Evolutionary conservation across 2,329 filamentous ascomycete species (phyloP).

Genomic region (Zalaria obscura): DNA sequence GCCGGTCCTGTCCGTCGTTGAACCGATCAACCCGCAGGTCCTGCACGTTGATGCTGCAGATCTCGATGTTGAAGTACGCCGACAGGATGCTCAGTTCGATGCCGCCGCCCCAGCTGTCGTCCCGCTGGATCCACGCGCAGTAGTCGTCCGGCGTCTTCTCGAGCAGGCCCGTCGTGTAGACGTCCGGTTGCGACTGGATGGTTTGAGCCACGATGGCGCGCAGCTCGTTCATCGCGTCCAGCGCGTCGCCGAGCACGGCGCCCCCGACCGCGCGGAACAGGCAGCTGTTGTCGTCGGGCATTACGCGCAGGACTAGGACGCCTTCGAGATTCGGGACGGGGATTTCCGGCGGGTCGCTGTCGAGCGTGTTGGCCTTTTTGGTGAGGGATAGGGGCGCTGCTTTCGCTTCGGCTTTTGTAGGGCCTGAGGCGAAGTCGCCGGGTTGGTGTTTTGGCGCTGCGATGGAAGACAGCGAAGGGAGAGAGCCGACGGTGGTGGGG

Average conservation of each 20-base stretch:
- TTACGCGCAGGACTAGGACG: constrained; percentile 64
- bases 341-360: constrained; percentile 48
- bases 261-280: constrained; percentile 82
- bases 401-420: constrained; percentile 6
- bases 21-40: constrained; percentile 56
- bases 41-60: constrained; percentile 71
- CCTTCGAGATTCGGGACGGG: constrained; percentile 41
- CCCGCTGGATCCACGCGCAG: constrained; percentile 65
- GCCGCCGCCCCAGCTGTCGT: constrained; percentile 77
- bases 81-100: constrained; percentile 82
- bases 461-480: no score
- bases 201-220: constrained; percentile 64
- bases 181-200: constrained; percentile 58
- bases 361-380: constrained; percentile 27
- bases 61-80: constrained; percentile 72
- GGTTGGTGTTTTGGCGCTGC: constrained; percentile 12
- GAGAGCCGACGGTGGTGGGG: constrained; percentile 9
- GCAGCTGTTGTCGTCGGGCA: constrained; percentile 94
- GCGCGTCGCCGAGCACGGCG: constrained; percentile 50
- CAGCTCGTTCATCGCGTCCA: constrained; percentile 57
- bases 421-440: constrained; percentile 12
- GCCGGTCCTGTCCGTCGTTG: constrained; percentile 55
- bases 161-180: constrained; percentile 64
- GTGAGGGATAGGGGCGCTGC: constrained; percentile 26
- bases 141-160: constrained; percentile 59